Conservation (phyloP, 2,329 filamentous ascomycete genomes). For the Westerdykella sp. region DNA sequence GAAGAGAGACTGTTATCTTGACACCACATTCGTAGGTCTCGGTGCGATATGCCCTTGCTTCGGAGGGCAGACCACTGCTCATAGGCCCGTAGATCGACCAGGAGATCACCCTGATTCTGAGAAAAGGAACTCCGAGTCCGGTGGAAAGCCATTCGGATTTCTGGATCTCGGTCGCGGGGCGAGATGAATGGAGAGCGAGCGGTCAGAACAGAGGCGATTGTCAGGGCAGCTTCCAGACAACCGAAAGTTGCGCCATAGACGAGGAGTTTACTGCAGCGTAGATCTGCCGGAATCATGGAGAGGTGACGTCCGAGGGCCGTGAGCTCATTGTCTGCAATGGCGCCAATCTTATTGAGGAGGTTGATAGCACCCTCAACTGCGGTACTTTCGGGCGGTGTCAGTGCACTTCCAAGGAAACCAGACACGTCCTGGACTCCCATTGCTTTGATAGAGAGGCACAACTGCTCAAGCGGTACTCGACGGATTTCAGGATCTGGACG, state of each 20-base stretch:
- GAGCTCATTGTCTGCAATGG: conserved; percentile 75
- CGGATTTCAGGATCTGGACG: conserved; percentile 90
- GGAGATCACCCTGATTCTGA: conserved; percentile 72
- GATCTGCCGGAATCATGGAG: conserved; percentile 89
- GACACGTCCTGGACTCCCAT: conserved; percentile 86
- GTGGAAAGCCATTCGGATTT: conserved; percentile 75
- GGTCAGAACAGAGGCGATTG: conserved; percentile 87
- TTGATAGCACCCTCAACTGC: conserved; percentile 81
- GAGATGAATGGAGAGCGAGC: conserved; percentile 80
- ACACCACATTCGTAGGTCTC: conserved; percentile 70
- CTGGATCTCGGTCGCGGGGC: conserved; percentile 74
- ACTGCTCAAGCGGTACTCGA: conserved; percentile 85
- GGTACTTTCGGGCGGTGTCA: conserved; percentile 78
- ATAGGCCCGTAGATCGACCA: conserved; percentile 81
- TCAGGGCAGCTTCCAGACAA: conserved; percentile 81
- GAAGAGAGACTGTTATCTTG: conserved; percentile 77
- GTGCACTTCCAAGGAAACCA: conserved; percentile 73
- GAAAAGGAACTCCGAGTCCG: conserved; percentile 69
- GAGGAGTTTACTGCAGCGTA: conserved; percentile 89
- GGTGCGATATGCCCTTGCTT: conserved; percentile 50
- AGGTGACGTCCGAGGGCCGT: conserved; percentile 89
- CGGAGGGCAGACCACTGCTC: conserved; percentile 70
- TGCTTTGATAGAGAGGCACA: conserved; percentile 88
- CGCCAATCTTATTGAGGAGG: conserved; percentile 77
- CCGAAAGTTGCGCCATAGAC: conserved; percentile 92